Evolutionary conservation across 192 early-diverging fungal genomes (phyloP), one percentile per base, ranked within the genome.

Genomic region (Podila epicladia): DNA sequence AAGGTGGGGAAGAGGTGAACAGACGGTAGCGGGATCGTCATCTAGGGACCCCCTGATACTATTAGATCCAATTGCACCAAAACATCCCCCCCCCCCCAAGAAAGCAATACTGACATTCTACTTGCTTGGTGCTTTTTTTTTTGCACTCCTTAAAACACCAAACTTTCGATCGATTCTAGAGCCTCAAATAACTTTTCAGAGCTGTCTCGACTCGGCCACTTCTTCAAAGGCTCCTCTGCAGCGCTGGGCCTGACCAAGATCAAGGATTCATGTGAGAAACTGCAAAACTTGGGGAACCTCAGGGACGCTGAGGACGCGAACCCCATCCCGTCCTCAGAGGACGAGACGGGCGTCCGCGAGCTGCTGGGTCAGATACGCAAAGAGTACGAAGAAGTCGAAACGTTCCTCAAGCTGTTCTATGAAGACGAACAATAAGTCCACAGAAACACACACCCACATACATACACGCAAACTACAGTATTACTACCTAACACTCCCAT

Each of bases 221-320:
- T 96, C 75, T 78, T 97, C 49, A 98, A 98, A 69, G 97, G 97
- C 20, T 93, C 92, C 64, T 97, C 96, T 2, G 95, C 95, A 9
- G 91, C 93, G 0, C 84, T 98, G 37, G 97, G 97, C 22, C 73
- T 96, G 24, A 89, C 83, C 53, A 93, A 91, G 73, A 92, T 98
- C 24, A 91, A 91, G 64, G 87, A 84, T 28, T 90, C 92, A 29
- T 98, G 96, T 82, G 95, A 95, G 72, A 89, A 92, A 49, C 94
- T 98, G n/a, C 96, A 98, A 83, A 88, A 93, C 67, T 87, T 90
- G 70, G 96, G 95, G 9, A 91, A 92, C 65, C 65, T 69, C 24
- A 86, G 83, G 82, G 89, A 92, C 51, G 89, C 86, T 29, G 67
- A 74, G 41, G 91, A 87, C 9, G 72, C 78, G 5, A 85, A 79